A percentile compares a stretch with the other conserved stretches of the same genome.
These are phyloP conservation scores for Myochromella boudieri DNA, from an alignment of 768 basidiomycete genomes.

Conservation along the genomic window DNA sequence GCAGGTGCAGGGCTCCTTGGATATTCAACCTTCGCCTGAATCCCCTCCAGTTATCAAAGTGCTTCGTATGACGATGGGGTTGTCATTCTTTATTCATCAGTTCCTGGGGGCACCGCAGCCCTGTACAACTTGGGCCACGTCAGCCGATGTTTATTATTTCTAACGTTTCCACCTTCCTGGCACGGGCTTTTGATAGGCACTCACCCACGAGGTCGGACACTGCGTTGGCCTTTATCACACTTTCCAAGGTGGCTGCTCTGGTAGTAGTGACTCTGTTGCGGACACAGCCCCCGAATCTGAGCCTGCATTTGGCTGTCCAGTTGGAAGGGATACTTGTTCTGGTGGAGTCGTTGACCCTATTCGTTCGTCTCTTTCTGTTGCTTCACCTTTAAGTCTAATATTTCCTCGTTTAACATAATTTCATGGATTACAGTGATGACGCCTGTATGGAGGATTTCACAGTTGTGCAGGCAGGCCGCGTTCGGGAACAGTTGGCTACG, in stretches of 20 bases:
- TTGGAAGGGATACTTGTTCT: conserved; percentile 28
- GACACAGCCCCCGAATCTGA: conserved; percentile 43
- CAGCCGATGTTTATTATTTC: conserved; percentile 6
- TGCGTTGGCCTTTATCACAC: conserved; percentile 60
- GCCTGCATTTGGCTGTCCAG: conserved; percentile 37
- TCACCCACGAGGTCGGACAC: conserved; percentile 56
- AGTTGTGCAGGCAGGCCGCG: conserved; percentile 36
- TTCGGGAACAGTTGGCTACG: conserved; percentile 37
- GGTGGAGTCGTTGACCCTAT: conserved; percentile 34
- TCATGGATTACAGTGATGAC: conserved; percentile 50
- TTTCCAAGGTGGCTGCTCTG: conserved; percentile 47
- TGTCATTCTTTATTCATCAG: conserved; percentile 30
- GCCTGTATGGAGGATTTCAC: conserved; percentile 47
- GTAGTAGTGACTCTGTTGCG: conserved; percentile 36
- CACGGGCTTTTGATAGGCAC: conserved; percentile 28
- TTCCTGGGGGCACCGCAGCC: conserved; percentile 38
- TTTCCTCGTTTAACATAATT: conserved; percentile 30
- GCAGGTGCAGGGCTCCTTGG: conserved; percentile 42
- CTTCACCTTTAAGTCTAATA: background rate
- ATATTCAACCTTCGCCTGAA: conserved; percentile 53
- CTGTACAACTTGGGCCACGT: conserved; percentile 40
- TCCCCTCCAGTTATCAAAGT: conserved; percentile 38
- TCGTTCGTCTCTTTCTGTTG: conserved; percentile 19
- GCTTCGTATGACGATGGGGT: conserved; percentile 47
- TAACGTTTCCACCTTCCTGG: background rate